A percentile compares a stretch with the other conserved stretches of the same genome.
phyloP scores from a whole-genome alignment of 768 basidiomycete species.

The Leccinum barrowsii region DNA sequence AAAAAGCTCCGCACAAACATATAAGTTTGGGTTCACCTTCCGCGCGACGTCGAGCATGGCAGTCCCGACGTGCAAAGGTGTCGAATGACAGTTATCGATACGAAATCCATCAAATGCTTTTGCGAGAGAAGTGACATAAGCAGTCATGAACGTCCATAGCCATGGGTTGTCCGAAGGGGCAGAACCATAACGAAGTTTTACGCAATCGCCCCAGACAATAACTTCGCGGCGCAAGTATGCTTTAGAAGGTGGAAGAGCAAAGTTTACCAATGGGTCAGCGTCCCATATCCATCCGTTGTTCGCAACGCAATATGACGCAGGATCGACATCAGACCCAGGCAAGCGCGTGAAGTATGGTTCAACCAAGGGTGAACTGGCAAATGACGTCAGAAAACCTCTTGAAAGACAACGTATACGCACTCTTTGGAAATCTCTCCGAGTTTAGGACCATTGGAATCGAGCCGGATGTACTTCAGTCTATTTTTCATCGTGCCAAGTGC shows the following conservation, averaged over 20 bases:
- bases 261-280: constrained; percentile 91
- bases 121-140: constrained; percentile 80
- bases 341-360: constrained; percentile 93
- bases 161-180: constrained; percentile 82
- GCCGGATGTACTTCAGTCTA: constrained; percentile 72
- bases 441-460: constrained; percentile 82
- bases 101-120: constrained; percentile 91
- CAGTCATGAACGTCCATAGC: constrained; percentile 90
- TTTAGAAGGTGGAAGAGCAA: constrained; percentile 88
- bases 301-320: constrained; percentile 70
- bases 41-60: constrained; percentile 89
- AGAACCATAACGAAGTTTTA: constrained; percentile 92
- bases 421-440: constrained; percentile 71
- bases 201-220: constrained; percentile 97
- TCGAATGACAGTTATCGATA: constrained; percentile 98
- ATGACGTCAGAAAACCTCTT: constrained; percentile 7
- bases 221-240: constrained; percentile 95
- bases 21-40: constrained; percentile 85
- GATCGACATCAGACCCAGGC: constrained; percentile 50
- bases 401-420: constrained; percentile 43
- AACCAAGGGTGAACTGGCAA: constrained; percentile 70
- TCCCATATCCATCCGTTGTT: constrained; percentile 99
- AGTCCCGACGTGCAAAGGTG: constrained; percentile 95
- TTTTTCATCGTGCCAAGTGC: constrained; percentile 74
- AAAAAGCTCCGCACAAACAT: constrained; percentile 95